Percentiles rank a stretch among this genome's conserved stretches.
Evolutionary conservation across 768 basidiomycete species (phyloP).

Genomic region (Phanerochaete carnosa): DNA sequence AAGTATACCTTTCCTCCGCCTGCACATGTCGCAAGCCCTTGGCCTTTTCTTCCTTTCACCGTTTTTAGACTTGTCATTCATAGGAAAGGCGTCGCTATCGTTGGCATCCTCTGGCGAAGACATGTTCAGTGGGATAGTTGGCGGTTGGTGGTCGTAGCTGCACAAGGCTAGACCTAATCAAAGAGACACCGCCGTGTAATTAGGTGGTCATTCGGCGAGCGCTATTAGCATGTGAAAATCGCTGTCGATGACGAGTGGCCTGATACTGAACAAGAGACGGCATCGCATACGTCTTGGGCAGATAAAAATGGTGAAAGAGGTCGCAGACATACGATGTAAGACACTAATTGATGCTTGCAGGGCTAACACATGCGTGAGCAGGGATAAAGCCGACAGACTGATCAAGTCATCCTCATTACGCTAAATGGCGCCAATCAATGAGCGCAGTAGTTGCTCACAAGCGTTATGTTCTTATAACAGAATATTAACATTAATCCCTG

Average conservation of each 20-base stretch:
- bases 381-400: background rate
- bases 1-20: constrained; percentile 13
- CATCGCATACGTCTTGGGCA: background rate
- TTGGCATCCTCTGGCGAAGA: constrained; percentile 6
- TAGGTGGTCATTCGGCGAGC: background rate
- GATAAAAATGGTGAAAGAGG: background rate
- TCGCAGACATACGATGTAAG: no score
- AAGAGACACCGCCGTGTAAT: background rate
- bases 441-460: background rate
- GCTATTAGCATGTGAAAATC: background rate
- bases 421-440: background rate
- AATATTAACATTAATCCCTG: background rate
- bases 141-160: background rate
- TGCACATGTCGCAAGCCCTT: constrained; percentile 16
- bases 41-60: constrained; percentile 2
- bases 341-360: background rate
- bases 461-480: background rate
- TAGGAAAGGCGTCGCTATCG: background rate
- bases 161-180: background rate
- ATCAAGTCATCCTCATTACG: background rate
- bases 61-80: background rate
- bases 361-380: background rate
- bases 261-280: background rate
- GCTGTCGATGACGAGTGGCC: background rate
- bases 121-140: background rate